Base-by-base conservation (phyloP, 140 eudicot species). In the Ambrosia hybrid region DNA sequence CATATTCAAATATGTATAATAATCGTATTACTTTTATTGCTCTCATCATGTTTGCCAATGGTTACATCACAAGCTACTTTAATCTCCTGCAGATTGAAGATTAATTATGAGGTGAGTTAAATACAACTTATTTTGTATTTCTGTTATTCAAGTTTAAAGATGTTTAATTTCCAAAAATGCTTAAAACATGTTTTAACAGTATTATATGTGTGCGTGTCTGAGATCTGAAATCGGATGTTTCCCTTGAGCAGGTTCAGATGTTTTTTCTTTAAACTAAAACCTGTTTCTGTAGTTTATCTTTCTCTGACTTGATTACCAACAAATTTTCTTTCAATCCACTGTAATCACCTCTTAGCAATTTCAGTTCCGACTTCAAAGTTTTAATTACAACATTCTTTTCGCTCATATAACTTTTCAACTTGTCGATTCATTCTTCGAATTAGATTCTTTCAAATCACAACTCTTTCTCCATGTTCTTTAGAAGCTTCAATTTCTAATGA, bases 351-450 rank as follows among this genome's bases (percentile, higher is more conserved):
- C 75, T 77, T 51, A 78, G 57, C 61, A 46, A 79, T 76, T 86
- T 84, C 68, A 89, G 56, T 82, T 89, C 90, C 46, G 83, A 89
- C 68, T 79, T 83, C 76, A 87, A 70, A 51, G 74, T 68, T 17
- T 75, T 88, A 52, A 83, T 84, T 70, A 68, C 78, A 26, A 70
- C 78, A 67, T 71, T 86, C 80, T 79, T 83, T 70, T 83, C 87
- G 70, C 84, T 79, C 73, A 77, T 63, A 73, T 73, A 80, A 60
- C 59, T 53, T 53, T 53, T 30, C 59, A 53, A 53, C 75, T 56
- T 53, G 43, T 62, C 11, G 85, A 78, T 68, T 86, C 85, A 69
- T 65, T 84, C 74, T 71, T 76, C 11, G 71, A 73, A 43, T 72
- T 76, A 41, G 80, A 76, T 72, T 78, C 62, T 16, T 36, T 7